These are phyloP conservation scores for Cytospora chrysosperma DNA, from an alignment of 2,329 filamentous ascomycete species.

Conservation along the genomic window DNA sequence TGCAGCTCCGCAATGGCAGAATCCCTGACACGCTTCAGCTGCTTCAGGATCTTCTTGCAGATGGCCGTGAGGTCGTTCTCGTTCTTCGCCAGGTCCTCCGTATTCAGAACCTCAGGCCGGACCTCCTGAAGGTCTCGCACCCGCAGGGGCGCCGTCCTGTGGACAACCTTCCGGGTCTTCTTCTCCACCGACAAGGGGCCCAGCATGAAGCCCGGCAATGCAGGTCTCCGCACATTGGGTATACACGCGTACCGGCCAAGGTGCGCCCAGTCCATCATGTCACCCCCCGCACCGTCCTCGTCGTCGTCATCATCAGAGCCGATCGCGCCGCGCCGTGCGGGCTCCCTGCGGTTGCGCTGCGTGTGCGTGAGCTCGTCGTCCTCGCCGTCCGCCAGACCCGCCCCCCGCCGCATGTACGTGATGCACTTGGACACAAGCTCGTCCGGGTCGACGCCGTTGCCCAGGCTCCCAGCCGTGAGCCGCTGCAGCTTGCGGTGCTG, in stretches of 20 bases:
- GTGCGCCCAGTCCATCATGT: conserved; percentile 82
- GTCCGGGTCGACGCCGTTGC: conserved; percentile 80
- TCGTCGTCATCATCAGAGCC: conserved; percentile 54
- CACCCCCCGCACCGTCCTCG: conserved; percentile 67
- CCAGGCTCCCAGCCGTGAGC: conserved; percentile 69
- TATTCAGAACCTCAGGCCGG: conserved; percentile 73
- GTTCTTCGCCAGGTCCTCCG: conserved; percentile 70
- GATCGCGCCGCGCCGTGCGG: conserved; percentile 29
- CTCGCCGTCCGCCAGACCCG: conserved; percentile 52
- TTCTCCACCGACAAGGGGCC: conserved; percentile 89
- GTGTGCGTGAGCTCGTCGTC: conserved; percentile 51
- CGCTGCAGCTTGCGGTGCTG: conserved; percentile 75
- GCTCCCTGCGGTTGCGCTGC: conserved; percentile 44
- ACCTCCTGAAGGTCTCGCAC: conserved; percentile 68
- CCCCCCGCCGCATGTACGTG: conserved; percentile 74
- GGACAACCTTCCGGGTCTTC: conserved; percentile 67
- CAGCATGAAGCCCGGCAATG: conserved; percentile 79
- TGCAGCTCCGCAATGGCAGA: conserved; percentile 47
- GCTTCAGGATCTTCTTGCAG: conserved; percentile 70
- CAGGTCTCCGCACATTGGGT: conserved; percentile 69
- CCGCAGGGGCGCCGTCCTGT: conserved; percentile 69
- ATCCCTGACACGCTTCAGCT: conserved; percentile 52
- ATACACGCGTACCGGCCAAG: conserved; percentile 77
- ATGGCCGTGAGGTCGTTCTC: conserved; percentile 78
- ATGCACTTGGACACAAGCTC: conserved; percentile 91